Evolutionary conservation across 2,329 filamentous ascomycete genomes (phyloP).

Genomic region (Aspergillus ochraceoroseus): DNA sequence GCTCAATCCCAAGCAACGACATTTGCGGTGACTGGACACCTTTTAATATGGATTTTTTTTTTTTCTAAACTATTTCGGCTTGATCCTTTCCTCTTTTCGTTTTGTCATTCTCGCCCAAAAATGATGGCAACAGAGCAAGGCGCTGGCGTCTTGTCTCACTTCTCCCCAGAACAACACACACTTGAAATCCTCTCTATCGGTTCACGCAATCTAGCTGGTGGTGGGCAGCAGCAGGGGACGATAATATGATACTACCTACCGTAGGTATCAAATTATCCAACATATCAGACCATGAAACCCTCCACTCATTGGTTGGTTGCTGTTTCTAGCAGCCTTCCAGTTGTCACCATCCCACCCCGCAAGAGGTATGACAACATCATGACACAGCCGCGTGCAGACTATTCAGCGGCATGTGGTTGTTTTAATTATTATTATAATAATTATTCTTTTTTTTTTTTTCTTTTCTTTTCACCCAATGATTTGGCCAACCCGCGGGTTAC

Average conservation of each 20-base stretch:
- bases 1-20: constrained; percentile 15
- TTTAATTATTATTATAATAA: too few species aligned
- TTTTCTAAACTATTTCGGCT: constrained; percentile 2
- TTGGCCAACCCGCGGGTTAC: constrained; percentile 3
- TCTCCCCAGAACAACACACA: constrained; percentile 17
- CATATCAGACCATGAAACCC: constrained; percentile 10
- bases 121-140: constrained; percentile 8
- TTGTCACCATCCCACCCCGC: constrained; percentile 18
- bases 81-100: constrained; percentile 3
- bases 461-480: constrained; percentile 6
- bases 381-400: constrained; percentile 10
- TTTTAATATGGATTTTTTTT: constrained; percentile 2
- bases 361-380: constrained; percentile 16
- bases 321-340: constrained; percentile 11
- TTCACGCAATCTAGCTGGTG: too few species aligned
- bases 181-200: constrained; percentile 9
- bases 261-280: too few species aligned
- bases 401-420: constrained; percentile 14
- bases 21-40: constrained; percentile 11
- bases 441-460: too few species aligned
- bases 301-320: constrained; percentile 12
- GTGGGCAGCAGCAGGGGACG: too few species aligned
- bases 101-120: constrained; percentile 2
- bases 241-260: too few species aligned
- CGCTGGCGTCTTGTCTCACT: constrained; percentile 20